Base-by-base conservation (phyloP, 441 rosid species). In the Cnidoscolus chayamansa region DNA sequence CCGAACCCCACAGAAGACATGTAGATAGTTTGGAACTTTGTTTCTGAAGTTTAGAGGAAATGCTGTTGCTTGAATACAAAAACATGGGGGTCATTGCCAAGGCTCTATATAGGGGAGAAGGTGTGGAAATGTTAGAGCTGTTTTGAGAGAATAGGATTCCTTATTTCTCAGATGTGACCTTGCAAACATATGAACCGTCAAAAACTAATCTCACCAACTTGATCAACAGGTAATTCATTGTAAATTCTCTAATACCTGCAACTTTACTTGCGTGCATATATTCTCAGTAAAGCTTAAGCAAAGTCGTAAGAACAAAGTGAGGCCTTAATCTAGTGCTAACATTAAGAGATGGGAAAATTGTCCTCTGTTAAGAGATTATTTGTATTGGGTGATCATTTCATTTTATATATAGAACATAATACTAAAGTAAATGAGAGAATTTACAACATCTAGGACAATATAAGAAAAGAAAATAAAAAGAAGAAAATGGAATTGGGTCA, bases 91-190 rank as follows among this genome's bases (percentile, higher is more conserved):
- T 25, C 25, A 35, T 4, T 7, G 1, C 7, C 8, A 19, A 0
- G 16, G 30, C 37, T 50, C 51, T 62, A 59, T 71, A 62, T 62
- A 71, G 10, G 8, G n/a, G 1, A 4, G 1, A 15, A 30, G 1
- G 57, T 65, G 68, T 57, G 0, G 3, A 7, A 19, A 59, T 19
- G 15, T 19, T 48, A 4, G 57, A 49, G 45, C 50, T 1, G 40
- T 1, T 70, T 25, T 20, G 1, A 59, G 64, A 45, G 73, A 71
- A 71, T 60, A 64, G 16, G 74, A 60, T 60, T 71, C 74, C 17
- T 9, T 17, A 15, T 40, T 40, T 40, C 7, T 40, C 6, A 32
- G 15, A 16, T 0, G 32, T 47, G 65, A 10, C 66, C 10, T 9
- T n/a, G 3, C 12, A 35, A 70, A 60, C 32, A 19, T 10, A 48